Conservation (phyloP, 441 rosid species). For the Jatropha multifida region DNA sequence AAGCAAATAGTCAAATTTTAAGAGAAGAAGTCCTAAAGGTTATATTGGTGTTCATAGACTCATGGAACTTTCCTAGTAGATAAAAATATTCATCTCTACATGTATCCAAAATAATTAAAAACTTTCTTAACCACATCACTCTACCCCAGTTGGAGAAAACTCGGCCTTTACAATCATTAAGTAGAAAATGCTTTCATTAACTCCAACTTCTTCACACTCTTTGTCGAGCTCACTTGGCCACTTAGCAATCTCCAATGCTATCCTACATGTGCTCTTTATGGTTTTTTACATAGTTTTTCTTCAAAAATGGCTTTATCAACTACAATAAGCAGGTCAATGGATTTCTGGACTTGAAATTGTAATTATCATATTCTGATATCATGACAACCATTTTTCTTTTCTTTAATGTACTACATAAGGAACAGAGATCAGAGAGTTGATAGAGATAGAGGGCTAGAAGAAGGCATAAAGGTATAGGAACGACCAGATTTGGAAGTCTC, state of each 20-base stretch:
- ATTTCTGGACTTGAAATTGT: not conserved
- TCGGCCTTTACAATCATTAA: not conserved
- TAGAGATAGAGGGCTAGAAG: not conserved
- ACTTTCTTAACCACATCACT: not conserved
- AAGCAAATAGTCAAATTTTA: not conserved
- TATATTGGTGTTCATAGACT: not conserved
- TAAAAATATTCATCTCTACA: not conserved
- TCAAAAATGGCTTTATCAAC: not conserved
- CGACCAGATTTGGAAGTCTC: not conserved
- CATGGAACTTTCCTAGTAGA: not conserved
- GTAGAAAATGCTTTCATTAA: not conserved
- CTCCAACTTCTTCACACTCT: not conserved
- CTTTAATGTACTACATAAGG: not conserved
- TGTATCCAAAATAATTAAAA: not conserved
- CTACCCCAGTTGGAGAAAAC: not conserved
- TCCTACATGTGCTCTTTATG: not conserved
- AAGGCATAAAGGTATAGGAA: not conserved
- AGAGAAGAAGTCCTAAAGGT: not conserved
- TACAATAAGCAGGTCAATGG: not conserved
- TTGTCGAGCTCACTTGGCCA: not conserved
- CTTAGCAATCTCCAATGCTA: not conserved
- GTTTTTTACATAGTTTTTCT: not conserved
- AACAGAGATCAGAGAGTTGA: not conserved
- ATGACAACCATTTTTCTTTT: not conserved
- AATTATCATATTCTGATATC: not conserved